Conservation (phyloP, 1,284 basidiomycete genomes). For the Amylostereum areolatum region DNA sequence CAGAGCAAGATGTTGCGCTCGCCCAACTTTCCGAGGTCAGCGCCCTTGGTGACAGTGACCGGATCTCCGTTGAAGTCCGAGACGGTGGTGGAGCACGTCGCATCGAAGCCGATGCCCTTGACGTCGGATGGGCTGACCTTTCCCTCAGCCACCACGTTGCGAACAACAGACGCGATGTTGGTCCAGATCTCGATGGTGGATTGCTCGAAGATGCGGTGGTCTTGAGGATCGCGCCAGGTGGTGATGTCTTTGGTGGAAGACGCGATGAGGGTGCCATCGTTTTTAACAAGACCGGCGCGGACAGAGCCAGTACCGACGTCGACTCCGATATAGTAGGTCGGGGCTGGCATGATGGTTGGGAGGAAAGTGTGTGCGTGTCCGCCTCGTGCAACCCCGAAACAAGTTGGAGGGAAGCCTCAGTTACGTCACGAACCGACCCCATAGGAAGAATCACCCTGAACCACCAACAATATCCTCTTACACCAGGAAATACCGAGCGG, state of each 20-base stretch:
- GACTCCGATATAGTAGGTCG: conserved; percentile 57
- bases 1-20: conserved; percentile 86
- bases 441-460: too few relatives aligned
- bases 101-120: conserved; percentile 93
- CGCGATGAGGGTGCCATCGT: conserved; percentile 73
- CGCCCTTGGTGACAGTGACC: conserved; percentile 74
- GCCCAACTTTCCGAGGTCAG: conserved; percentile 53
- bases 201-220: conserved; percentile 95
- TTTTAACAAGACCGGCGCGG: conserved; percentile 78
- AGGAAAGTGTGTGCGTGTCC: background rate
- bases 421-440: too few relatives aligned
- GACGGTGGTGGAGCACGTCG: conserved; percentile 94
- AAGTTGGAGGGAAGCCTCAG: too few relatives aligned
- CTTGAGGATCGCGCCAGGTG: conserved; percentile 80
- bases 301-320: conserved; percentile 92
- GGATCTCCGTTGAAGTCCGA: conserved; percentile 72
- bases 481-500: too few relatives aligned
- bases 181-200: conserved; percentile 86
- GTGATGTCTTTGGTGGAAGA: conserved; percentile 74
- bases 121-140: conserved; percentile 60
- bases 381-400: too few relatives aligned
- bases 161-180: conserved; percentile 68
- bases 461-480: too few relatives aligned
- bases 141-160: conserved; percentile 60
- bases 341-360: conserved; percentile 5